Base-by-base conservation (phyloP, 2,329 filamentous ascomycete species). In the Aspergillus arachidicola region DNA sequence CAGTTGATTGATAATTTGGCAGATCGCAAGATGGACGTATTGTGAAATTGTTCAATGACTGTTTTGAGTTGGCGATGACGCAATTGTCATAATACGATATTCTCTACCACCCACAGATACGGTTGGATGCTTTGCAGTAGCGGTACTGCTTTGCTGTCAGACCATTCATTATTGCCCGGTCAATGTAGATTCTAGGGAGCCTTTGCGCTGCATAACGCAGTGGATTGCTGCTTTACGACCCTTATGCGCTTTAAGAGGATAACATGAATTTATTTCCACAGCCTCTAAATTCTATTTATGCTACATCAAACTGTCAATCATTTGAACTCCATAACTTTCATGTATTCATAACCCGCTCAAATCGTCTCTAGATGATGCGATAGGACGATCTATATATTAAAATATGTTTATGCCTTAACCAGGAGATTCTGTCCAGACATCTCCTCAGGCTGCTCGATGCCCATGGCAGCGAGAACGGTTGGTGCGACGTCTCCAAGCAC, bases 401-500 rank as follows among this genome's bases (percentile, higher is more conserved):
- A 28, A 54, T 54, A 64, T 58, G 59, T 74, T 66, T 78, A 79
- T 66, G 74, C 69, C 87, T 93, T 96, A 74, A 93, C 82, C 71
- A 99, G 84, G 74, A 99, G 85, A 80, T 89, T 96, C 75, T 84
- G 82, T 63, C 95, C 94, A 63, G 91, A 92, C 95, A 99, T 99
- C 79, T 94, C 94, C 73, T 91, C 87, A 6, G 95, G 94, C 79
- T 96, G 89, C 55, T 91, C 87, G 65, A 99, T 84, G 36, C 95
- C 95, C 94, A 99, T 97, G 74, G 89, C 88, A 6, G 89, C 91
- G 50, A 99, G 86, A 64, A 99, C 79, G 19, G 95, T 99, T n/a
- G 95, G 95, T 9, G 95, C 95, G 38, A 99, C 95, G 75, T 99
- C 95, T 64, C 95, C 95, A 26, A 99, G 85, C n/a, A 99, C 95